Conservation (phyloP, 768 basidiomycete species). For the Lactarius akahatsu region DNA sequence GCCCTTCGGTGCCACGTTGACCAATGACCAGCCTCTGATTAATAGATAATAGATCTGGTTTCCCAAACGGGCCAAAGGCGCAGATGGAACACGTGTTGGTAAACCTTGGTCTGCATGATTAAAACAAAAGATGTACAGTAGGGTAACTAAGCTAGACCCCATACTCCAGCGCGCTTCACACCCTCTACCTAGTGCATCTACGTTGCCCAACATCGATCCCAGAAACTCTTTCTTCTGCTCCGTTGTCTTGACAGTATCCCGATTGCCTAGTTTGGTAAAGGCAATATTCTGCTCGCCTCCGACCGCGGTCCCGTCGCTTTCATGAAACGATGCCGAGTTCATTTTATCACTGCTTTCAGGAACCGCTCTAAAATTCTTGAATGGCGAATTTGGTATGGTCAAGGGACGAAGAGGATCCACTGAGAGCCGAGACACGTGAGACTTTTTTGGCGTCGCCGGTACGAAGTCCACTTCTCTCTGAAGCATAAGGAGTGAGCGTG, state of each 20-base stretch:
- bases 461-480: constrained; percentile 70
- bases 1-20: not conserved
- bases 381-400: constrained; percentile 24
- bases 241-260: constrained; percentile 46
- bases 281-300: constrained; percentile 26
- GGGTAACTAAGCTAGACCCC: constrained; percentile 61
- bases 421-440: constrained; percentile 36
- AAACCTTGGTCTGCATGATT: too few relatives aligned
- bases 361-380: constrained; percentile 20
- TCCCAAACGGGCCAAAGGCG: not conserved
- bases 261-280: constrained; percentile 26
- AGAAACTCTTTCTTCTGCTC: constrained; percentile 83
- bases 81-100: not conserved
- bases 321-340: not conserved
- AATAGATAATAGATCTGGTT: not conserved
- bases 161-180: constrained; percentile 81
- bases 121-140: too few relatives aligned
- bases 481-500: constrained; percentile 62
- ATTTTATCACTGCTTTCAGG: not conserved
- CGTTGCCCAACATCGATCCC: constrained; percentile 84
- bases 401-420: constrained; percentile 31
- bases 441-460: constrained; percentile 70
- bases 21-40: not conserved
- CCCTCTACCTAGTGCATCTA: constrained; percentile 88
- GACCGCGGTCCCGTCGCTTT: constrained; percentile 25